phyloP scores from a whole-genome alignment of 345 rosid species.

The Populus tremula region DNA sequence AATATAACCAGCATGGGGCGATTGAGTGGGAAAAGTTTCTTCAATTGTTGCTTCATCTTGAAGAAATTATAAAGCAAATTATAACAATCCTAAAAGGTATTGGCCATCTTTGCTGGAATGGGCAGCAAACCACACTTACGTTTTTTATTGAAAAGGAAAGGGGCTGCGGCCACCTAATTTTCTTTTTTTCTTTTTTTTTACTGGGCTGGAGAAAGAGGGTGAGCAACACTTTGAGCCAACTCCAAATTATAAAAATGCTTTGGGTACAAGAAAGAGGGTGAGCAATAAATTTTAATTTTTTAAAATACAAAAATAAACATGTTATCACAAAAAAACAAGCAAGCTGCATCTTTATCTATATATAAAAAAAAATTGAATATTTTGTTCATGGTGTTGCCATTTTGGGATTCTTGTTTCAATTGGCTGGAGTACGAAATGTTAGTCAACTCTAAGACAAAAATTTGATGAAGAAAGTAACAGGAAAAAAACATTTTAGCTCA shows the following conservation, averaged over 20 bases:
- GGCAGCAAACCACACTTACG: not conserved
- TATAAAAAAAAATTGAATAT: not conserved
- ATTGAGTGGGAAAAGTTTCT: not conserved
- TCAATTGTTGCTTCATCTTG: not conserved
- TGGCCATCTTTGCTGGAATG: not conserved
- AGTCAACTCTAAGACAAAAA: no score
- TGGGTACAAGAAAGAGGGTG: no score
- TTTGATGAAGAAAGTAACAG: accelerated
- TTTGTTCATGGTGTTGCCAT: not conserved
- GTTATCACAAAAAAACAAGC: not conserved
- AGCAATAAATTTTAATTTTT: no score
- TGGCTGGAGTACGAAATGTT: not conserved
- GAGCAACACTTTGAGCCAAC: no score
- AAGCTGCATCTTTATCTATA: no score
- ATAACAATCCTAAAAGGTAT: not conserved
- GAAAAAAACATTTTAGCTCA: no score
- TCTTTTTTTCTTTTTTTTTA: no score
- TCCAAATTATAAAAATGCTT: no score
- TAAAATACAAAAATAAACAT: no score
- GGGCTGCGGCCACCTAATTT: not conserved
- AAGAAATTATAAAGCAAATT: not conserved
- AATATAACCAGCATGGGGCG: not conserved
- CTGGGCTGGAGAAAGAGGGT: no score
- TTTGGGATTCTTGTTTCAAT: not conserved
- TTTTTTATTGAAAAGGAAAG: no score